Conservation (phyloP, 495 filamentous ascomycete genomes). For the Choiromyces venosus region DNA sequence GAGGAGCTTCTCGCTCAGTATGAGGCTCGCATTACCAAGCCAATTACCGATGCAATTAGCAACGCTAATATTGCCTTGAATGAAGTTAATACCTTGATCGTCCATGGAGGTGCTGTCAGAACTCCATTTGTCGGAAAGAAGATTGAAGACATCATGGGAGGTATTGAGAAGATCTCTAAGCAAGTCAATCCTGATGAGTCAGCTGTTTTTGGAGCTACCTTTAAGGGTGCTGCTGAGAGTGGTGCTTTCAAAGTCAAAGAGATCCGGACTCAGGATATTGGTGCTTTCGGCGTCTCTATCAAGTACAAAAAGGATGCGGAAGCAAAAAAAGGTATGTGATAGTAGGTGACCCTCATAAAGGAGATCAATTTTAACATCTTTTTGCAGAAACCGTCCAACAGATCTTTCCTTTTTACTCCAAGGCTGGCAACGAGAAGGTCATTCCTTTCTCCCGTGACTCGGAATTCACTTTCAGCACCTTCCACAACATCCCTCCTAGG, state of each 20-base stretch:
- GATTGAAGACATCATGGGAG: slow-evolving; percentile 69
- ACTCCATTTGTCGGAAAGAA: slow-evolving; percentile 92
- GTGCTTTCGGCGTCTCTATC: slow-evolving; percentile 65
- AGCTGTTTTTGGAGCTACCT: slow-evolving; percentile 93
- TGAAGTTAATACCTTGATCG: slow-evolving; percentile 83
- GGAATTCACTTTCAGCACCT: slow-evolving; percentile 77
- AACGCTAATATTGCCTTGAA: slow-evolving; percentile 64
- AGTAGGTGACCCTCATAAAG: background rate
- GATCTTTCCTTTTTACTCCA: slow-evolving; percentile 73
- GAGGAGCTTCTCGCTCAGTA: slow-evolving; percentile 71
- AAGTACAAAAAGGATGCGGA: slow-evolving; percentile 53
- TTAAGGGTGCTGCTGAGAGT: slow-evolving; percentile 84
- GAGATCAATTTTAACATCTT: slow-evolving; percentile 47
- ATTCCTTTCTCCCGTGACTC: slow-evolving; percentile 78
- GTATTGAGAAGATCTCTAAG: slow-evolving; percentile 70
- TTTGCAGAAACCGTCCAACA: slow-evolving; percentile 50
- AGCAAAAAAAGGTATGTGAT: slow-evolving; percentile 36
- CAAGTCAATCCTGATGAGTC: slow-evolving; percentile 98
- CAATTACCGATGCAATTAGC: slow-evolving; percentile 68
- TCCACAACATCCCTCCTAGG: slow-evolving; percentile 57
- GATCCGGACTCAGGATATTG: slow-evolving; percentile 70
- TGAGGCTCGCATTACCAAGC: slow-evolving; percentile 60
- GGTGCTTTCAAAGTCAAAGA: slow-evolving; percentile 97
- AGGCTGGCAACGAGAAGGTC: slow-evolving; percentile 74
- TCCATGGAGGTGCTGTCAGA: slow-evolving; percentile 83